Conservation (phyloP, 257 asterid genomes). For the Rubia yunnanensis region DNA sequence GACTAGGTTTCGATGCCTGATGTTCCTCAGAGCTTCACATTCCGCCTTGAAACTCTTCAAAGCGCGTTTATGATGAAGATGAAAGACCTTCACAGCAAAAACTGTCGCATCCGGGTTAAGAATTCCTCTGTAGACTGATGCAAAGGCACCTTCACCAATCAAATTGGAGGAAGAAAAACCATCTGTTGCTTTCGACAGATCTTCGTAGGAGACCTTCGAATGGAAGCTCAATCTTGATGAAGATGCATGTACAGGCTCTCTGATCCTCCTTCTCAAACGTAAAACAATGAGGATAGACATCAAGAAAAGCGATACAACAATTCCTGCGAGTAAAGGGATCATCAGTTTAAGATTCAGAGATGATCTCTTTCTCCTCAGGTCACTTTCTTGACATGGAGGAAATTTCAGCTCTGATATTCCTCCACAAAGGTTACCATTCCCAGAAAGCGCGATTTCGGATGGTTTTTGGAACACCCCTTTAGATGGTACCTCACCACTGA, state of each 20-base stretch:
- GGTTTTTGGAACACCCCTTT: slow-evolving; percentile 19
- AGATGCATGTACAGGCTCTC: not conserved
- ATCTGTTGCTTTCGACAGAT: slow-evolving; percentile 16
- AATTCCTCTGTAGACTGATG: slow-evolving; percentile 19
- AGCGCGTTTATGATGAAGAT: slow-evolving; percentile 16
- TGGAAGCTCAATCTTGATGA: not conserved
- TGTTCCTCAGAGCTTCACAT: slow-evolving; percentile 22
- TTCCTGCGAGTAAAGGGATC: slow-evolving; percentile 17
- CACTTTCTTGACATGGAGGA: slow-evolving; percentile 17
- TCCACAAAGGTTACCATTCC: slow-evolving; percentile 20
- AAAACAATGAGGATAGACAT: slow-evolving; percentile 7
- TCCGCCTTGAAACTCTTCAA: slow-evolving; percentile 17
- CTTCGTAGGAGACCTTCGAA: slow-evolving; percentile 15
- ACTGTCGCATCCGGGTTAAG: slow-evolving; percentile 8
- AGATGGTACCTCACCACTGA: slow-evolving; percentile 13
- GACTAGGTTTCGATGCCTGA: slow-evolving; percentile 24
- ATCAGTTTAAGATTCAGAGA: slow-evolving; percentile 10
- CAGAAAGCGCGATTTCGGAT: slow-evolving; percentile 16
- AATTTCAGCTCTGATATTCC: slow-evolving; percentile 16
- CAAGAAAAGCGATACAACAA: slow-evolving; percentile 14
- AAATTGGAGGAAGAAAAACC: slow-evolving; percentile 20
- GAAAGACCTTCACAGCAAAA: slow-evolving; percentile 27
- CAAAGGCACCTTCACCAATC: slow-evolving; percentile 24
- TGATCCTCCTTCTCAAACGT: slow-evolving; percentile 2
- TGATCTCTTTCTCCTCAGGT: slow-evolving; percentile 1